Evolutionary conservation across 2,329 filamentous ascomycete genomes (phyloP).

Genomic region (Lachnellula arida): DNA sequence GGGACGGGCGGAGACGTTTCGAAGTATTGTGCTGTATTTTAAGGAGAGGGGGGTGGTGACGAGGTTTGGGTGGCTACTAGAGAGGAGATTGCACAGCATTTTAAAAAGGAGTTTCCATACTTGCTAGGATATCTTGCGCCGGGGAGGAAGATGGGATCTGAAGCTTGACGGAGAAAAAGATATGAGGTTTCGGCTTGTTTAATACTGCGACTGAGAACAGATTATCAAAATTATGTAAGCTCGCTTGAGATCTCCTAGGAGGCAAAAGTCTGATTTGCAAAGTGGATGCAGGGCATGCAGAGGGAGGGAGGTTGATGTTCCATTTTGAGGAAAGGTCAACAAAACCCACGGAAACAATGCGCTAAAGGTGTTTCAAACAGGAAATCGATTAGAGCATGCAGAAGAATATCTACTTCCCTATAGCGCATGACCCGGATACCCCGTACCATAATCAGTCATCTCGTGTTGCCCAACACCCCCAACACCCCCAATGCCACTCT

Average conservation of each 20-base stretch:
- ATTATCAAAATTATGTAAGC: too few relatives aligned
- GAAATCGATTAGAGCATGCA: too few relatives aligned
- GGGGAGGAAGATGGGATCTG: conserved; percentile 25
- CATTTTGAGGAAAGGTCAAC: too few relatives aligned
- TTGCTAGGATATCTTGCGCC: conserved; percentile 30
- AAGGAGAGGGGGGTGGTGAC: conserved; percentile 37
- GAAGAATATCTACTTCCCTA: background rate
- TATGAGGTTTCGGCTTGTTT: too few relatives aligned
- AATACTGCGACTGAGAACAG: too few relatives aligned
- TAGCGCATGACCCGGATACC: conserved; percentile 2
- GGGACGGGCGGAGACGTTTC: conserved; percentile 44
- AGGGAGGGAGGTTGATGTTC: too few relatives aligned
- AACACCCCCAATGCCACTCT: conserved; percentile 2
- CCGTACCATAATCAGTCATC: conserved; percentile 3
- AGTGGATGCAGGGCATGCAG: too few relatives aligned
- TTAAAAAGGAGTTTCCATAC: conserved; percentile 45
- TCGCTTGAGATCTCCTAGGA: too few relatives aligned
- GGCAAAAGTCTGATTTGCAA: too few relatives aligned
- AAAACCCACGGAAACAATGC: too few relatives aligned
- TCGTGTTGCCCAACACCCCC: conserved; percentile 1
- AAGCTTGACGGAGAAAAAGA: background rate
- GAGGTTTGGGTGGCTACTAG: conserved; percentile 50
- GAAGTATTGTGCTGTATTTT: conserved; percentile 50
- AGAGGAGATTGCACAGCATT: conserved; percentile 47
- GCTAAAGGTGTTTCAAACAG: too few relatives aligned